Conservation (phyloP, 1,284 basidiomycete species). For the Naganishia liquefaciens region DNA sequence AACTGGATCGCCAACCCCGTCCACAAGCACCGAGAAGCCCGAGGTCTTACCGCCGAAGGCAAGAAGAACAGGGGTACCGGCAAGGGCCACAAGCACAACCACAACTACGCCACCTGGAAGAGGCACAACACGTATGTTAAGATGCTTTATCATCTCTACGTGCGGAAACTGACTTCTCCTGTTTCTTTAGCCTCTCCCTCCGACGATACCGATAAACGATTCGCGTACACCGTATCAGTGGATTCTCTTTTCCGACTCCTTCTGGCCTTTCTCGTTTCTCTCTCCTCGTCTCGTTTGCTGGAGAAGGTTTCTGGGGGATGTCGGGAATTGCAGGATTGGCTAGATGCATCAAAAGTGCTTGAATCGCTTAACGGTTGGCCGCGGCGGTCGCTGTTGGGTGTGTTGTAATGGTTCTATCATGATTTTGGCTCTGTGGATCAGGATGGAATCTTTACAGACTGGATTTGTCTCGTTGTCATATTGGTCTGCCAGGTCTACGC, state of each 20-base stretch:
- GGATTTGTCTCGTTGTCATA: neutral
- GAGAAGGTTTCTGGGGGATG: slow-evolving; percentile 1
- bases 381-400: slow-evolving; percentile 13
- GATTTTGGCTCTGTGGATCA: slow-evolving; percentile 27
- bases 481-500: no score
- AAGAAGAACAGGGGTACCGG: slow-evolving; percentile 83
- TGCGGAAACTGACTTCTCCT: slow-evolving; percentile 23
- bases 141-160: slow-evolving; percentile 1
- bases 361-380: slow-evolving; percentile 6
- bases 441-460: slow-evolving; percentile 25
- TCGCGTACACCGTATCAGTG: slow-evolving; percentile 19
- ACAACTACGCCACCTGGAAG: slow-evolving; percentile 91
- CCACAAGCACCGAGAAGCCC: slow-evolving; percentile 97
- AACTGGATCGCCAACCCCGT: slow-evolving; percentile 99
- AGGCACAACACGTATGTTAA: slow-evolving; percentile 81
- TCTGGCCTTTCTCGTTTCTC: slow-evolving; percentile 7
- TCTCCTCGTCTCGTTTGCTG: slow-evolving; percentile 10
- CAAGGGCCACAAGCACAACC: slow-evolving; percentile 95
- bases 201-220: slow-evolving; percentile 87
- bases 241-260: neutral
- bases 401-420: slow-evolving; percentile 29
- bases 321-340: neutral
- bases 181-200: slow-evolving; percentile 69
- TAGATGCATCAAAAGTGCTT: slow-evolving; percentile 19
- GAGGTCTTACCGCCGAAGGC: slow-evolving; percentile 94